phyloP scores from a whole-genome alignment of 768 basidiomycete species.

The Auricularia auricula-judae region DNA sequence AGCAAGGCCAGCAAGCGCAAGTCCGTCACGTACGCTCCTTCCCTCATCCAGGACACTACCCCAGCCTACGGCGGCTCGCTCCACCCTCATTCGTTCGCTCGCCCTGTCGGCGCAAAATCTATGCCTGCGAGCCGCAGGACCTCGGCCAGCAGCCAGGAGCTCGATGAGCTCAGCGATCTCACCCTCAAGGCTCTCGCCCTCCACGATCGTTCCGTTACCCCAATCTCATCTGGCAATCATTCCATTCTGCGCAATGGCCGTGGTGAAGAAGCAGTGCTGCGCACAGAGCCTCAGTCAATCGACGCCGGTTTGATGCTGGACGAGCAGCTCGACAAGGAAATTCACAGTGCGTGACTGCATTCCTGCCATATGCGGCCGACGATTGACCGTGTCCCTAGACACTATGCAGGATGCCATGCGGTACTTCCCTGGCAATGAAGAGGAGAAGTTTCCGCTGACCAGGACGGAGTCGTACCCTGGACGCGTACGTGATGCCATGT shows the following conservation, averaged over 20 bases:
- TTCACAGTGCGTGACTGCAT: conserved; percentile 60
- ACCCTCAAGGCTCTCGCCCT: conserved; percentile 53
- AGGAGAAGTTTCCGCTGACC: conserved; percentile 63
- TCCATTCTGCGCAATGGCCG: conserved; percentile 31
- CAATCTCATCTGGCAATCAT: conserved; percentile 38
- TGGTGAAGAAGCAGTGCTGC: conserved; percentile 39
- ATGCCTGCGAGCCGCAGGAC: conserved; percentile 89
- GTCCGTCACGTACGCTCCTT: conserved; percentile 73
- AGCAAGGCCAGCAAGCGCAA: conserved; percentile 69
- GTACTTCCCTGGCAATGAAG: conserved; percentile 66
- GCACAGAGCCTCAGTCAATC: conserved; percentile 25
- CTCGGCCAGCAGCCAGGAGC: conserved; percentile 74
- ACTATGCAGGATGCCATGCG: conserved; percentile 64
- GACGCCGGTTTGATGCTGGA: conserved; percentile 84
- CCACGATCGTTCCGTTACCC: conserved; percentile 27
- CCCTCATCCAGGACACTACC: conserved; percentile 56
- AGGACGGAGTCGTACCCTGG: conserved; percentile 38
- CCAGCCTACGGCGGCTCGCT: conserved; percentile 33
- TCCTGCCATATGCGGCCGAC: conserved; percentile 9
- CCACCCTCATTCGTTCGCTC: conserved; percentile 28
- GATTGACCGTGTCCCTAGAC: not conserved
- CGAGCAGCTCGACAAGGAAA: conserved; percentile 87
- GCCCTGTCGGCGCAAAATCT: conserved; percentile 72
- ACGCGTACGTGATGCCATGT: not conserved
- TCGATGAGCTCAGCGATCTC: conserved; percentile 61